These are phyloP conservation scores for Sphagnum contortum DNA, from an alignment of 225 moss, liverwort and hornwort genomes.

Conservation along the genomic window DNA sequence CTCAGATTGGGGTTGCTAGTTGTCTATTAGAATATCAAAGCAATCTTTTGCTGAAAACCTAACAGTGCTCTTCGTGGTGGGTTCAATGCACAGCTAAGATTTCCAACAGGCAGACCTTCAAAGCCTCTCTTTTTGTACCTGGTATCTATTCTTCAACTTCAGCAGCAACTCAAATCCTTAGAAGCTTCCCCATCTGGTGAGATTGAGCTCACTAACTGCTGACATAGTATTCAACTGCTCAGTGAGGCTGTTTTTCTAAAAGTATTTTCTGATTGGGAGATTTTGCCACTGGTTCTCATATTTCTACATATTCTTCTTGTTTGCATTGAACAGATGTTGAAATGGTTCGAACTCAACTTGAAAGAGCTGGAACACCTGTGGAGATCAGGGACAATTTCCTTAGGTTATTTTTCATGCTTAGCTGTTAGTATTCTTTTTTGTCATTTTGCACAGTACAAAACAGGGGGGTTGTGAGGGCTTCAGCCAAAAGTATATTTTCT, in stretches of 20 bases:
- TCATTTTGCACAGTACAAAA: no score
- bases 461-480: no score
- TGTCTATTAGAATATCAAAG: no score
- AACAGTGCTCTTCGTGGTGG: slow-evolving; percentile 2
- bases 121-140: slow-evolving; percentile 91
- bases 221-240: no score
- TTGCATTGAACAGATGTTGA: slow-evolving; percentile 40
- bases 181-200: slow-evolving; percentile 62
- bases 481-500: no score
- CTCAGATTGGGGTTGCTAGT: no score
- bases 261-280: no score
- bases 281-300: neutral
- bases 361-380: slow-evolving; percentile 42
- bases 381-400: slow-evolving; percentile 61
- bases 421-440: no score
- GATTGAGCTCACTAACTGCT: neutral
- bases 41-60: neutral
- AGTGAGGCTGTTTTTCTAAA: no score
- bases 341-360: slow-evolving; percentile 36
- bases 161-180: slow-evolving; percentile 39
- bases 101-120: slow-evolving; percentile 71
- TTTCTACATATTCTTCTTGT: neutral
- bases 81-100: slow-evolving; percentile 44
- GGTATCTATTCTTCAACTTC: slow-evolving; percentile 64
- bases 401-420: slow-evolving; percentile 15